phyloP scores from a whole-genome alignment of 768 basidiomycete species.

The Podaxis sp. region DNA sequence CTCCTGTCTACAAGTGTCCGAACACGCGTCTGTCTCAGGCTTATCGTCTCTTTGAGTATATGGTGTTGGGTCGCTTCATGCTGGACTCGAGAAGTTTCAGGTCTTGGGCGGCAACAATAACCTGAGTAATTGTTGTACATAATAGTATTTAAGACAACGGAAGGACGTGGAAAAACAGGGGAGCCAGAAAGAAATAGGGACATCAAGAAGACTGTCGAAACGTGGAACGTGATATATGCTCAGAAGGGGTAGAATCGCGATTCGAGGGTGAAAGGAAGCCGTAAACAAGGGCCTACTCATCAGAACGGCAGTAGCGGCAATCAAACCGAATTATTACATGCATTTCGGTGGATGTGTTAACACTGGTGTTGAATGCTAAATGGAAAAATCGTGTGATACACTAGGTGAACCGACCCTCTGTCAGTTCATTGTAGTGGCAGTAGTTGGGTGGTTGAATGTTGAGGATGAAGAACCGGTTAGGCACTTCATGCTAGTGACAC shows the following conservation, averaged over 20 bases:
- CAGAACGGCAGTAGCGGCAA: neutral
- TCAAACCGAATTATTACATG: neutral
- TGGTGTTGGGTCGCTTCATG: too few relatives aligned
- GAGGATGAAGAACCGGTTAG: neutral
- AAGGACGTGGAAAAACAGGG: neutral
- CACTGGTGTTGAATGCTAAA: neutral
- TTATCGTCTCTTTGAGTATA: too few relatives aligned
- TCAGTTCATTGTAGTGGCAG: neutral
- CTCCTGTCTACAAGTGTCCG: too few relatives aligned
- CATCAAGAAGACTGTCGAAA: neutral
- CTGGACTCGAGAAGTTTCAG: too few relatives aligned
- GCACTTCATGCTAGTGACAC: too few relatives aligned
- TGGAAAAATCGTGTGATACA: neutral
- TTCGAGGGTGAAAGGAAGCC: neutral
- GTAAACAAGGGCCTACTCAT: neutral
- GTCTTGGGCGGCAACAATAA: neutral
- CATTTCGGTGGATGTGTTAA: neutral
- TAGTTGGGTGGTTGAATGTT: neutral
- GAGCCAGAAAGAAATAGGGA: too few relatives aligned
- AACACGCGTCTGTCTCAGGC: too few relatives aligned
- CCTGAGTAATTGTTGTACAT: neutral
- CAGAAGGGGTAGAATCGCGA: neutral
- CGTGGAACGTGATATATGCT: neutral
- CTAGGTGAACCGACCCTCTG: neutral
- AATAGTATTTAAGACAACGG: neutral